Evolutionary conservation across 75 land plant species (phyloP), one percentile per base, ranked within the genome.

Genomic region (Selaginella tamariscina): DNA sequence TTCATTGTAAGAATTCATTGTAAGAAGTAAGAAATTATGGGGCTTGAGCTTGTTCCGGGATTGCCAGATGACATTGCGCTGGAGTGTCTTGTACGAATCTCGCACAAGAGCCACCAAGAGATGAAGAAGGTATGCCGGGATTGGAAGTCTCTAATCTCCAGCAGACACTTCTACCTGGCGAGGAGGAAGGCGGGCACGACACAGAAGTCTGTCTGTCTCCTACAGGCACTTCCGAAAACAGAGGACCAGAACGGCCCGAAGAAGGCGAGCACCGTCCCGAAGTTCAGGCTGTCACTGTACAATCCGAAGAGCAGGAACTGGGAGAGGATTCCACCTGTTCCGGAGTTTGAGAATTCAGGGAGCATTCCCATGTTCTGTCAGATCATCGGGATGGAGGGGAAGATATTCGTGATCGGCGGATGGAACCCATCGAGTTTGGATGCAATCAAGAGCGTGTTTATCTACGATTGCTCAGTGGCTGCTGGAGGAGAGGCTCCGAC

Each of bases 31-130:
- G n/a, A n/a, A n/a, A n/a, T n/a, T n/a, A n/a, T n/a, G n/a, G n/a
- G n/a, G n/a, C n/a, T n/a, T n/a, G n/a, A n/a, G n/a, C 49, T 86
- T 1, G 75, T 86, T 27, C 84, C 89, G 0, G 71, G 67, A 8
- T 73, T 86, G 8, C 84, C 84, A 0, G 55, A 73, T 23, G 90
- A 87, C 30, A 29, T 87, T 1, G 82, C 79, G 31, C 27, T 55
- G 0, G 73, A 87, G 39, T 87, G 89, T 30, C 67, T 87, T 9
- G 23, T 72, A 15, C 73, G 83, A 1, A 75, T 84, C 13, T 29
- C 82, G 0, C 62, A 72, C 27, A 33, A 28, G 0, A 24, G 68
- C 8, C 72, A 77, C 54, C 22, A 71, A 0, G 54, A 30, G 0
- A 24, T 80, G n/a, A 62, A 65, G 23, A 11, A 67, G 0, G 80